Conservation (phyloP, 106 monocot genomes). For the Acorus calamus region DNA sequence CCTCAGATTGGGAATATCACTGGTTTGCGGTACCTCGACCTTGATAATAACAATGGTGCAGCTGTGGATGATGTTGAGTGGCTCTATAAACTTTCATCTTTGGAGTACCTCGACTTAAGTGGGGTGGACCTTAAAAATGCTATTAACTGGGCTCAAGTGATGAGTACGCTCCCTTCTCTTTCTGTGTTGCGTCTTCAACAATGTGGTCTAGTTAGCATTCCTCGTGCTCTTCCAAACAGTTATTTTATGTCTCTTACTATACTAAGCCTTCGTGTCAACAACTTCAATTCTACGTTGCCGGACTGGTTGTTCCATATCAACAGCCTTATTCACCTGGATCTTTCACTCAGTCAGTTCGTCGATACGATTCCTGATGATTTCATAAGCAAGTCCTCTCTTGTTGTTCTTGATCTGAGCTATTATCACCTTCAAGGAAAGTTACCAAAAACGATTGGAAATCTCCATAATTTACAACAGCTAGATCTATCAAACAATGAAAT, state of each 20-base stretch:
- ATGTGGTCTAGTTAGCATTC: not conserved
- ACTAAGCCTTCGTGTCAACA: slow-evolving; percentile 14
- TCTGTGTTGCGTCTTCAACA: not conserved
- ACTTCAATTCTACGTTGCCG: slow-evolving; percentile 5
- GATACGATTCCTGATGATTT: no score
- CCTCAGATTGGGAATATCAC: slow-evolving; percentile 25
- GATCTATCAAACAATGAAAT: no score
- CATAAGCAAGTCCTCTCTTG: no score
- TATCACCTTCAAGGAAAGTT: slow-evolving; percentile 1
- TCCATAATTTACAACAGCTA: no score
- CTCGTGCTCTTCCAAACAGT: not conserved
- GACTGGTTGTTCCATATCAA: slow-evolving; percentile 14
- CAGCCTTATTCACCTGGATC: slow-evolving; percentile 7
- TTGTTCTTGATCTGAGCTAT: not conserved
- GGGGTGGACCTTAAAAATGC: not conserved
- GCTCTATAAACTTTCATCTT: slow-evolving; percentile 13
- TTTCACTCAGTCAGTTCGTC: no score
- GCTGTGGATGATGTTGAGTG: slow-evolving; percentile 4
- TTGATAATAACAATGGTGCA: not conserved
- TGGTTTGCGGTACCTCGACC: slow-evolving; percentile 11
- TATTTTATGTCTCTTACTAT: slow-evolving; percentile 21
- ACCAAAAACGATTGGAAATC: no score
- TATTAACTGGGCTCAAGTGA: not conserved
- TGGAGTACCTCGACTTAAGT: slow-evolving; percentile 6
- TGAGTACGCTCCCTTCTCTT: slow-evolving; percentile 25